Evolutionary conservation across 192 early-diverging fungal species (phyloP), one percentile per base, ranked within the genome.

Genomic region (Backusella psychrophila): DNA sequence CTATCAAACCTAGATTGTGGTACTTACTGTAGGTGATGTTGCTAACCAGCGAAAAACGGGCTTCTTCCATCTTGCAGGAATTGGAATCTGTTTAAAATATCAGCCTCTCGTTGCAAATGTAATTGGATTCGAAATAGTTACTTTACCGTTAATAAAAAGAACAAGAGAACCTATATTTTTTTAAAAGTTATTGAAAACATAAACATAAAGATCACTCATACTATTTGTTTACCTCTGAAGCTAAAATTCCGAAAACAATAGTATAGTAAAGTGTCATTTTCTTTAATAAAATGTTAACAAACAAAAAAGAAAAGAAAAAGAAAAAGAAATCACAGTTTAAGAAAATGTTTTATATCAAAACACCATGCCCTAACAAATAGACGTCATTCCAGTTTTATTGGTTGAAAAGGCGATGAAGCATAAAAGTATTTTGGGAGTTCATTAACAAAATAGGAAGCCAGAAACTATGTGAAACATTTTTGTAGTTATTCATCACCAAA

Each of bases 1-100:
- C 8, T 34, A 5, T 38, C 19, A 5, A 65, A 53, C 9, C 0
- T 26, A 31, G 6, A 6, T 3, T 9, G 29, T 15, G 8, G 76
- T 21, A 31, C 76, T 82, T 83, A 87, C 83, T 39, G 83, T 33
- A 0, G 71, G 74, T 3, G 88, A 89, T 9, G 75, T 77, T 15
- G 83, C 79, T 26, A 87, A 35, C 75, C 82, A 85, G 23, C 82
- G 85, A 33, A 87, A 78, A 70, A 87, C 72, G 2, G 80, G 79
- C 39, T 84, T 79, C 74, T 87, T 74, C 84, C 85, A 87, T 26
- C 79, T 75, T 56, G 71, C 73, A 35, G 88, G 88, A 44, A 89
- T 74, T 17, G 88, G 88, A 29, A 89, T 49, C 88, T 89, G 81
- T 29, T 0, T 41, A 15, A 35, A 29, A 49, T 63, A 68, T 19